Evolutionary conservation across 306 rosid species (phyloP).

Genomic region (Fragaria vesca): DNA sequence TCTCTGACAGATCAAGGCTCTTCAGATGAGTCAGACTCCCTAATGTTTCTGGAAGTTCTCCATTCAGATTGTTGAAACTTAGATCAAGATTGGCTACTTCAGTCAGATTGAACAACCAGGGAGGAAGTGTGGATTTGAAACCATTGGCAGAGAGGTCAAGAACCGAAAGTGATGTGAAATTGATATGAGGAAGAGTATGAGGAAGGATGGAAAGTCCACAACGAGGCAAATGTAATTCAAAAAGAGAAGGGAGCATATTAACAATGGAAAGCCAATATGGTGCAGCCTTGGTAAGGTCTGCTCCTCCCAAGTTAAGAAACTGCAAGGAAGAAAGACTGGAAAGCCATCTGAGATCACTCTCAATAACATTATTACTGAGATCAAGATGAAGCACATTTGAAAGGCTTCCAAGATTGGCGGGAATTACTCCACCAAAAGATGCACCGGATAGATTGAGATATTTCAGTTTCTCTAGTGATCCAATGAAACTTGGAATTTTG

Average conservation of each 20-base stretch:
- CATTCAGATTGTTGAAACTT: not conserved
- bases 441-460: constrained; percentile 18
- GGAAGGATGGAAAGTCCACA: constrained; percentile 29
- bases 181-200: constrained; percentile 23
- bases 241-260: constrained; percentile 29
- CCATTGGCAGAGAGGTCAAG: constrained; percentile 3
- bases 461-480: constrained; percentile 19
- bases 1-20: constrained; percentile 10
- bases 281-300: not conserved
- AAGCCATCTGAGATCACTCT: constrained; percentile 20
- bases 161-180: constrained; percentile 32
- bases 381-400: constrained; percentile 3
- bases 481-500: constrained; percentile 15
- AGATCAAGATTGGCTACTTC: constrained; percentile 14
- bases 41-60: constrained; percentile 3
- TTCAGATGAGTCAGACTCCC: constrained; percentile 8
- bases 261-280: constrained; percentile 14
- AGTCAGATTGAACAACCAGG: constrained; percentile 28
- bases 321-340: constrained; percentile 8
- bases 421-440: constrained; percentile 11
- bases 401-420: constrained; percentile 14
- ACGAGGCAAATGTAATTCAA: not conserved
- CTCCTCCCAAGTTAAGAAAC: not conserved
- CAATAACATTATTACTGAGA: not conserved
- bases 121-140: constrained; percentile 27